Conservation (phyloP, 371 early-diverging fungal genomes). For the Mortierella polycephala region DNA sequence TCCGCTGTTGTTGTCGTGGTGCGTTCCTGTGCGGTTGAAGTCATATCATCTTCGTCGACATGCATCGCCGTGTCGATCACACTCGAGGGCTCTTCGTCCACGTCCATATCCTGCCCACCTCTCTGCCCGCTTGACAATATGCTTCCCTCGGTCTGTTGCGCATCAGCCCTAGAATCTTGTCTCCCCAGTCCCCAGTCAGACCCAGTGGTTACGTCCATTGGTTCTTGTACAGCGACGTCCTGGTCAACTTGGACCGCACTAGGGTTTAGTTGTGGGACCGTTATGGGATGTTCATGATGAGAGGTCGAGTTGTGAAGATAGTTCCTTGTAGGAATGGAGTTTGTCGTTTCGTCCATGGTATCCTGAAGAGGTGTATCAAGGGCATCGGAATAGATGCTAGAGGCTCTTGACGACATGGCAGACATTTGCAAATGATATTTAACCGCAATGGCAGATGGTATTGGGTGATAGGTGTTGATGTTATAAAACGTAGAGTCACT, state of each 20-base stretch:
- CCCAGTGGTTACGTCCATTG: too few species aligned
- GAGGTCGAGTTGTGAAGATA: background rate
- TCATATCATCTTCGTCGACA: conserved; percentile 1
- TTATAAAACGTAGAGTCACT: too few species aligned
- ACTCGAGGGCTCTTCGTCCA: conserved; percentile 7
- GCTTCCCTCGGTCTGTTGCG: background rate
- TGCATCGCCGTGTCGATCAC: conserved; percentile 9
- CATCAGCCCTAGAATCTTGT: background rate
- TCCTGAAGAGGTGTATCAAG: conserved; percentile 27
- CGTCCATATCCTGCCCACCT: conserved; percentile 12
- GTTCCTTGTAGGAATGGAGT: background rate
- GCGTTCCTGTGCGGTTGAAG: background rate
- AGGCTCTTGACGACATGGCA: conserved; percentile 21
- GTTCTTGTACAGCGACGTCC: too few species aligned
- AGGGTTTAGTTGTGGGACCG: background rate
- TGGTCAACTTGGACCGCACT: too few species aligned
- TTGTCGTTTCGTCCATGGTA: conserved; percentile 4
- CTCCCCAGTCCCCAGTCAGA: background rate
- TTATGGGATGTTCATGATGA: background rate
- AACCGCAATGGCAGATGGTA: too few species aligned
- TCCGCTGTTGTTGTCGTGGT: background rate
- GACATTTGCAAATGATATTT: too few species aligned
- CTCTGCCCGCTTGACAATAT: background rate
- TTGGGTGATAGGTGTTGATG: too few species aligned
- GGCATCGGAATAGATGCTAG: conserved; percentile 42